phyloP scores from a whole-genome alignment of 1,284 basidiomycete species.

The Boletellus deceptivus region DNA sequence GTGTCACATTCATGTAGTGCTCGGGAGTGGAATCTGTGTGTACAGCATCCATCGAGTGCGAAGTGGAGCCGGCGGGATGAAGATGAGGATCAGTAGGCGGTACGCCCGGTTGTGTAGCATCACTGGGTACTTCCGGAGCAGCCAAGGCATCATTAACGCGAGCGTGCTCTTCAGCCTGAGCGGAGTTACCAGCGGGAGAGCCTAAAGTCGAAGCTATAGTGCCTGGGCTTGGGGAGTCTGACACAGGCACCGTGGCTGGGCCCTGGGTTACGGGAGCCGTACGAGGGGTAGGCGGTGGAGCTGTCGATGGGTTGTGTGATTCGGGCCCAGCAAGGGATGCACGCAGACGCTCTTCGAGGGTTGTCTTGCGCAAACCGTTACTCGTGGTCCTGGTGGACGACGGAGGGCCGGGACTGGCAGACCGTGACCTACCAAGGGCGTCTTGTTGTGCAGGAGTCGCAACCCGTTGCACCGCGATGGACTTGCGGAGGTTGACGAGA shows the following conservation, averaged over 20 bases:
- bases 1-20: background rate
- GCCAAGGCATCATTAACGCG: background rate
- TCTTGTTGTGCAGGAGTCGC: constrained; percentile 46
- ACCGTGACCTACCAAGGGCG: constrained; percentile 33
- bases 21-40: background rate
- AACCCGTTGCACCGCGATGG: constrained; percentile 52
- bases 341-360: constrained; percentile 69
- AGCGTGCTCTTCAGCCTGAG: constrained; percentile 3
- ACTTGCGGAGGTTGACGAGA: constrained; percentile 58
- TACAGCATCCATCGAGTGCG: background rate
- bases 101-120: background rate
- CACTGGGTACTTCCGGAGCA: constrained; percentile 6
- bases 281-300: constrained; percentile 41
- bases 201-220: background rate
- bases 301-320: constrained; percentile 40
- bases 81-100: background rate
- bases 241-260: constrained; percentile 43
- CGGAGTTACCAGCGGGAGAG: background rate
- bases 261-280: constrained; percentile 28
- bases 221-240: constrained; percentile 18
- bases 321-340: constrained; percentile 60
- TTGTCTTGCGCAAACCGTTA: constrained; percentile 44
- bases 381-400: constrained; percentile 18
- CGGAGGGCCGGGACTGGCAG: constrained; percentile 30
- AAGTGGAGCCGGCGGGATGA: background rate